Evolutionary conservation across 306 rosid genomes (phyloP), one percentile per base, ranked within the genome.

Genomic region (Senna siamea): DNA sequence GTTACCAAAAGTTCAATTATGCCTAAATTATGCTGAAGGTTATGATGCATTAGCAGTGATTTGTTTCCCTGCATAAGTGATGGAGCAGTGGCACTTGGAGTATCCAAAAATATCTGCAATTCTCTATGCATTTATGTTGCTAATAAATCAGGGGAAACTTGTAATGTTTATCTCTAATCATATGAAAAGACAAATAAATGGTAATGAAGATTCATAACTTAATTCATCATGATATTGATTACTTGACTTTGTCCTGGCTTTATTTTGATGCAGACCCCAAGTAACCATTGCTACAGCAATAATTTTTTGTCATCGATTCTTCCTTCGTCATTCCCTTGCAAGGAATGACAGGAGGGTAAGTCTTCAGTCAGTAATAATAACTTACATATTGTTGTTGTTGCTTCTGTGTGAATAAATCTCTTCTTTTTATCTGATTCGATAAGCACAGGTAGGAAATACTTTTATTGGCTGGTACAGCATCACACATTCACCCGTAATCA

Each of bases 261-360:
- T 56, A 77, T 70, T 80, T 15, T 78, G 66, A 67, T 87, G 93
- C 95, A 94, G 99, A 53, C 99, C 97, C 78, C 99, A 94, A 84
- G 94, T 94, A 62, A 92, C 99, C 66, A 94, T 94, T 73, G 99
- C 99, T 43, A 91, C 99, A 28, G 96, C 99, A 67, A 94, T 94
- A 84, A 89, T 92, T 30, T 92, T 94, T 85, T 94, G 97, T 75
- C 99, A 94, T 63, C 89, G 99, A 72, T 89, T 94, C 83, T 94
- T 89, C 73, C 97, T 89, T 79, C 90, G 95, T 55, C 99, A 94
- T 82, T 94, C 99, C 77, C 97, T 87, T 76, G 96, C 83, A 67
- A 94, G 87, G 84, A 94, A 92, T 79, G 99, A 94, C 81, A 85
- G 99, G 79, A 89, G 97, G 92, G 99, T 94, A 80, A 89, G 95